Base-by-base conservation (phyloP, 495 filamentous ascomycete species). In the Penicillium pancosmium region DNA sequence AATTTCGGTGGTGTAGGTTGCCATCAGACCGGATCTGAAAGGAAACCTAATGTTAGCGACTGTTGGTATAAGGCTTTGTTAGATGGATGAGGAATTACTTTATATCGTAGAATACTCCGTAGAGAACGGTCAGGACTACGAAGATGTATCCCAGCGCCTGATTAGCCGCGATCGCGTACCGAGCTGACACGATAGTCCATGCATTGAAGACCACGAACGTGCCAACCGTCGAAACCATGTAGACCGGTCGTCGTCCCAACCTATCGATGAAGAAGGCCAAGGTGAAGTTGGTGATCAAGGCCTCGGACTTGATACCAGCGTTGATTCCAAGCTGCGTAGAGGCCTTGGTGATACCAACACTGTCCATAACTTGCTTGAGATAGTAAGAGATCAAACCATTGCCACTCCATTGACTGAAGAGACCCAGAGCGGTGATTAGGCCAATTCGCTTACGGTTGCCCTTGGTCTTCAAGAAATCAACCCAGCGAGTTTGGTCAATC, bases 321-420 rank as follows among this genome's bases (percentile, higher is more conserved):
- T 72, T 70, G 59, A 73, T 72, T 40, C 68, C 47, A 41, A 82
- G 78, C 66, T 81, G 78, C 56, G 72, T 66, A 52, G 78, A 79
- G 9, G 79, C 63, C 57, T 80, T 68, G 5, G 58, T 79, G 55
- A 87, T 73, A 33, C 86, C 85, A 56, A 85, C 82, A 21, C 72
- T 78, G 25, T 82, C 72, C 64, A 88, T 83, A 48, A 89, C 77
- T 52, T 71, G 72, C 56, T 66, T 72, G 50, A 84, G 66, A 58
- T 87, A 89, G 77, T 88, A 87, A 52, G 82, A 85, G 62, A 88
- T 82, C 36, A 90, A 76, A 44, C 81, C 85, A 65, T 88, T 89
- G 43, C 88, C 88, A 33, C 81, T 84, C 84, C 84, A 90, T 68
- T 89, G 88, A 6, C 82, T 84, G 52, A 77, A 78, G 50, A 73